Evolutionary conservation across 2,329 filamentous ascomycete species (phyloP), one percentile per base, ranked within the genome.

Genomic region (Nannizziopsis barbatae): DNA sequence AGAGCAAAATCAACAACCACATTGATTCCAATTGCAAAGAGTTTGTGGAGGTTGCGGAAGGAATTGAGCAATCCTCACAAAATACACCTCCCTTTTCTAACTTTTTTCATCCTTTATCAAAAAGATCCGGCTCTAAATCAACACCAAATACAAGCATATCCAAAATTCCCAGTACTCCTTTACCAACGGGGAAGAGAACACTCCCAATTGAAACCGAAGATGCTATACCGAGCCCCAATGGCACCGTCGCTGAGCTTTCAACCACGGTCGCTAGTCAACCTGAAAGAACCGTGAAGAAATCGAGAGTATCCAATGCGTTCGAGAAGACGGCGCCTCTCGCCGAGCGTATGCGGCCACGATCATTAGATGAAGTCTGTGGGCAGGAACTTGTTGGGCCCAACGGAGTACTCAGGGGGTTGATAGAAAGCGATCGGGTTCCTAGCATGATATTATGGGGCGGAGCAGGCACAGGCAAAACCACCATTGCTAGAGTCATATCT

Each of bases 401-500:
- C 30, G 92, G 92, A n/a, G 79, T 96, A 5, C 73, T 98, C 38
- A 81, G 90, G 3, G 81, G 83, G 27, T 75, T 96, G 51, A 93
- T 98, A 55, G 85, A 95, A 60, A 76, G 83, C 51, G 83, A 92
- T 59, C 77, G 84, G 4, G 80, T 96, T 30, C 90, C 92, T 0
- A 94, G 86, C 11, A 95, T 98, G 86, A 88, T 98, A 36, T 73
- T 98, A 11, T 98, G 92, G 70, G 71, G 71, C 11, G 62, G 64
- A 30, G 62, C 71, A 14, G 71, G 71, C 1, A 74, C 70, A 12
- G 71, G 71, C 14, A 74, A 74, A 56, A 74, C 71, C 15, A 74
- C 92, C 0, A 95, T 98, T 57, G 92, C 92, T 15, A 75, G 92
- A 3, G 86, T 94, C 42, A 87, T 98, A 51, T 86, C 92, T 2